These are phyloP conservation scores for Calonectria leucothoes DNA, from an alignment of 2,329 filamentous ascomycete species.

Conservation along the genomic window DNA sequence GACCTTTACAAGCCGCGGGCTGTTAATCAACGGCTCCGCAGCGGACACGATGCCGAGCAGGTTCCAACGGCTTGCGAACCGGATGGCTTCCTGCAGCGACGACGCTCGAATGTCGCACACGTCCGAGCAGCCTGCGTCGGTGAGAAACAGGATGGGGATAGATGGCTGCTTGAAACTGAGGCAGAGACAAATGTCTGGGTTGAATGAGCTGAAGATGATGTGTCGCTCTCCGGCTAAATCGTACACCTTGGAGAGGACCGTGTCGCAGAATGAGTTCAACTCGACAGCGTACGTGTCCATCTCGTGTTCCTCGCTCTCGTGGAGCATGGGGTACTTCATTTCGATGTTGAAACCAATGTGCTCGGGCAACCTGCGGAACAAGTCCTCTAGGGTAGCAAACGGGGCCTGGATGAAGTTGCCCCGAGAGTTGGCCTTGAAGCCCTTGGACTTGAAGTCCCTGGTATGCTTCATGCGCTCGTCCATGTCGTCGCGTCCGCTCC, in stretches of 20 bases:
- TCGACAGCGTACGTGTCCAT: conserved; percentile 98
- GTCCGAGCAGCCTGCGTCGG: conserved; percentile 82
- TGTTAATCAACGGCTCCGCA: conserved; percentile 89
- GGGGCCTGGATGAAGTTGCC: conserved; percentile 96
- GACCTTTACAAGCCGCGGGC: conserved; percentile 87
- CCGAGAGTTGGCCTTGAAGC: conserved; percentile 94
- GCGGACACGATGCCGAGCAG: conserved; percentile 89
- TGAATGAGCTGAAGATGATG: conserved; percentile 97
- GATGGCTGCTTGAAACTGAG: conserved; percentile 97
- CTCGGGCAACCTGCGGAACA: conserved; percentile 86
- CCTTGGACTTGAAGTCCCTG: conserved; percentile 91
- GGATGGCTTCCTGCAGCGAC: conserved; percentile 93
- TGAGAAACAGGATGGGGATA: conserved; percentile 94
- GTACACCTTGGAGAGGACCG: conserved; percentile 89
- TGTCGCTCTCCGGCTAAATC: conserved; percentile 85
- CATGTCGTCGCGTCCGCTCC: conserved; percentile 53
- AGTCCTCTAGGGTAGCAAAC: conserved; percentile 93
- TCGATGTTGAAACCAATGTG: conserved; percentile 97
- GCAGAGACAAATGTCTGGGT: conserved; percentile 94
- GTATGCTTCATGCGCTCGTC: conserved; percentile 97
- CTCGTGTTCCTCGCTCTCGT: conserved; percentile 93
- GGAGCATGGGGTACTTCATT: conserved; percentile 98
- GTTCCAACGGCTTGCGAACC: conserved; percentile 96
- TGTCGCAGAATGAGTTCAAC: conserved; percentile 96
- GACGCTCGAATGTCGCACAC: conserved; percentile 92